Conservation (phyloP, 305 asterid genomes). For the Solanum chacoense region DNA sequence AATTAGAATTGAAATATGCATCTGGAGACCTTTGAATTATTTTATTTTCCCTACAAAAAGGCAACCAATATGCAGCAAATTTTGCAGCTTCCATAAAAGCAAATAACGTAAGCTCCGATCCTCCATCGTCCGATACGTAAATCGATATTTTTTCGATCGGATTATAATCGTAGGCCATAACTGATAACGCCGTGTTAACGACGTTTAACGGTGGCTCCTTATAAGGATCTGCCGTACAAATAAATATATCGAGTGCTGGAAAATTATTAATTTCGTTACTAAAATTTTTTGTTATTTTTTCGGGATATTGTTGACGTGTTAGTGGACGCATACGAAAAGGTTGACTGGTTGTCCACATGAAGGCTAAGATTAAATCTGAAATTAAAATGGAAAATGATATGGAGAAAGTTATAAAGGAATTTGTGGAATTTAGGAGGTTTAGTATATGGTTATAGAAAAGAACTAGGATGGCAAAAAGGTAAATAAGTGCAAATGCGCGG, state of each 20-base stretch:
- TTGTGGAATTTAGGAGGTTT: constrained; percentile 22
- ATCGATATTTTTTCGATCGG: constrained; percentile 64
- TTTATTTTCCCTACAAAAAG: constrained; percentile 47
- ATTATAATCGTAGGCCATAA: constrained; percentile 67
- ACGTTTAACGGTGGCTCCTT: constrained; percentile 71
- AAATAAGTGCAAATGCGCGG: constrained; percentile 48
- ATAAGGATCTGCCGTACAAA: constrained; percentile 81
- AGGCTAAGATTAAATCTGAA: constrained; percentile 44
- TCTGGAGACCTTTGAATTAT: constrained; percentile 44
- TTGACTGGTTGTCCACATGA: constrained; percentile 61
- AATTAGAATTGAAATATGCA: constrained; percentile 36
- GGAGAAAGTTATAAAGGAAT: constrained; percentile 13
- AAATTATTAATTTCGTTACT: constrained; percentile 25
- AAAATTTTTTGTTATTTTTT: constrained; percentile 25
- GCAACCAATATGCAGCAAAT: constrained; percentile 57
- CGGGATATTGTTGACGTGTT: constrained; percentile 27
- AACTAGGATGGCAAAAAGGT: constrained; percentile 28
- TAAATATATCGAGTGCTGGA: constrained; percentile 56
- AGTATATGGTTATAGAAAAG: constrained; percentile 40
- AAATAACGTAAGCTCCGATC: constrained; percentile 62
- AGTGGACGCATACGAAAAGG: constrained; percentile 56
- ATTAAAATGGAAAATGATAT: constrained; percentile 28
- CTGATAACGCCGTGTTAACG: constrained; percentile 71
- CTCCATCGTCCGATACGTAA: constrained; percentile 82
- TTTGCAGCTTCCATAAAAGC: constrained; percentile 79